Evolutionary conservation across 2,329 filamentous ascomycete genomes (phyloP).

Genomic region (Pseudocercospora macadamiae): DNA sequence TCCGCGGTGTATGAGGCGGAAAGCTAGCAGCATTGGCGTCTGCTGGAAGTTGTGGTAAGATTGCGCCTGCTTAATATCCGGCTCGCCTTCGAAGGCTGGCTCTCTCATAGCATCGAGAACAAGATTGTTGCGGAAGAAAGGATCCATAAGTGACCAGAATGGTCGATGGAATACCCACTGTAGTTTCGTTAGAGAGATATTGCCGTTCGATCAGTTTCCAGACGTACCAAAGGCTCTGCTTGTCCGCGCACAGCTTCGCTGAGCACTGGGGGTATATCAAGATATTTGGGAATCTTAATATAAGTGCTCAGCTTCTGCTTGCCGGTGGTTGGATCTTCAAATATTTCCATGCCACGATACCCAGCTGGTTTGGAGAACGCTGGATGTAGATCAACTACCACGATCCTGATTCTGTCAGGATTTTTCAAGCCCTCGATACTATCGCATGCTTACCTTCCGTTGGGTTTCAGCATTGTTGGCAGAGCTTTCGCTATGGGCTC

Average conservation of each 20-base stretch:
- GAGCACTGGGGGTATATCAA: slow-evolving; percentile 45
- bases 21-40: slow-evolving; percentile 39
- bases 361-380: slow-evolving; percentile 54
- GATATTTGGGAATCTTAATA: slow-evolving; percentile 48
- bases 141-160: slow-evolving; percentile 48
- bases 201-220: no score
- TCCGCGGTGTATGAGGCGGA: slow-evolving; percentile 31
- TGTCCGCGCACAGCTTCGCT: slow-evolving; percentile 42
- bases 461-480: slow-evolving; percentile 45
- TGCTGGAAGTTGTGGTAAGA: slow-evolving; percentile 45
- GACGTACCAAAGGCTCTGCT: slow-evolving; percentile 29
- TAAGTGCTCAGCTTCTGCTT: slow-evolving; percentile 41
- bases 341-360: slow-evolving; percentile 45
- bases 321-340: slow-evolving; percentile 42
- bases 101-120: slow-evolving; percentile 54
- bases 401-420: slow-evolving; percentile 41
- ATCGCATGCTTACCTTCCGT: slow-evolving; percentile 36
- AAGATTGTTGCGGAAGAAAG: slow-evolving; percentile 48
- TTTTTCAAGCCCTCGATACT: not conserved
- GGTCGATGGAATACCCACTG: slow-evolving; percentile 52
- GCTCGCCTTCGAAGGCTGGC: slow-evolving; percentile 48
- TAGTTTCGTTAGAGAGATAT: no score
- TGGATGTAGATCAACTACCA: slow-evolving; percentile 49
- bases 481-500: slow-evolving; percentile 48
- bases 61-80: slow-evolving; percentile 35